Percentiles rank a stretch among this genome's conserved stretches.
These are phyloP conservation scores for Sarcocystis neurona DNA, from an alignment of 169 alveolate genomes.

Conservation along the genomic window DNA sequence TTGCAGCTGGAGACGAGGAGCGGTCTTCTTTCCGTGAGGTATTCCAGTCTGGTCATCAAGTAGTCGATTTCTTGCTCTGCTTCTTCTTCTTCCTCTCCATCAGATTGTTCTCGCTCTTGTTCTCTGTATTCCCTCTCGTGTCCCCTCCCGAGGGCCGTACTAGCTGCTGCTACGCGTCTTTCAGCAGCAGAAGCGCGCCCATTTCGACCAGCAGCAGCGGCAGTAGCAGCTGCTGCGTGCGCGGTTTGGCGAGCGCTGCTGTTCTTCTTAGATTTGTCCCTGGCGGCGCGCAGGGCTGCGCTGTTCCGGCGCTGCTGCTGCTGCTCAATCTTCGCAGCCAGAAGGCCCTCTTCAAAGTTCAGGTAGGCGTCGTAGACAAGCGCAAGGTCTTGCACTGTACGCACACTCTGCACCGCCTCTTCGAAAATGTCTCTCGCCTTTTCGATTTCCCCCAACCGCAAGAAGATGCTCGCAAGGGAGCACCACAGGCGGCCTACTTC, in stretches of 20 bases:
- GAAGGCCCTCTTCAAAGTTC: slow-evolving; percentile 64
- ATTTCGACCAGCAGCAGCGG: slow-evolving; percentile 16
- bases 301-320: slow-evolving; percentile 38
- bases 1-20: slow-evolving; percentile 65
- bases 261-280: background rate
- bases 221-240: background rate
- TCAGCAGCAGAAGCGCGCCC: no score
- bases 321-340: slow-evolving; percentile 66
- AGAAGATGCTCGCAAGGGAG: slow-evolving; percentile 81
- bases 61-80: slow-evolving; percentile 47
- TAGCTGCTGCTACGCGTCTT: no score
- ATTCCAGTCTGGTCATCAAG: slow-evolving; percentile 49
- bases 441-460: slow-evolving; percentile 78
- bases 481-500: slow-evolving; percentile 86
- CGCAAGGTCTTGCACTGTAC: slow-evolving; percentile 86
- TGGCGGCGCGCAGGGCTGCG: background rate
- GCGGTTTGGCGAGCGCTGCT: no score
- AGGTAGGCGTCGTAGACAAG: slow-evolving; percentile 82
- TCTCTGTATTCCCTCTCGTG: background rate
- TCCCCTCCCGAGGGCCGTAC: no score
- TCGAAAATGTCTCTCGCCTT: slow-evolving; percentile 83
- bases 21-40: slow-evolving; percentile 65
- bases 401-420: slow-evolving; percentile 82
- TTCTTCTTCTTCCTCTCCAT: background rate
- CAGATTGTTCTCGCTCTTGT: background rate